A percentile compares a stretch with the other conserved stretches of the same genome.
These are phyloP conservation scores for Starmera dryadoides DNA, from an alignment of 805 yeast species.

Conservation along the genomic window DNA sequence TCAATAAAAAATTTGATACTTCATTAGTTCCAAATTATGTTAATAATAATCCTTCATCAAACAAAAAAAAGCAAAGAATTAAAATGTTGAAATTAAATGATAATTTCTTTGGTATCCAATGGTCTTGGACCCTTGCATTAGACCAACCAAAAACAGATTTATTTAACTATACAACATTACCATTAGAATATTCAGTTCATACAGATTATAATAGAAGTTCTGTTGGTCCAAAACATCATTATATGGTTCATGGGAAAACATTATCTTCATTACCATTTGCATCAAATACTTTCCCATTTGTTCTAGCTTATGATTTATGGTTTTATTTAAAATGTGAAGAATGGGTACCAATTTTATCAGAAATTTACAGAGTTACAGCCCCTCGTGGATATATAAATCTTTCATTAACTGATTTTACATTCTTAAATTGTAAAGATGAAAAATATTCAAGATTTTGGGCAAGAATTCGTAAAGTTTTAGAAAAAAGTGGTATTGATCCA, in stretches of 20 bases:
- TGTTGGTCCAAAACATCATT: conserved; percentile 18
- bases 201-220: conserved; percentile 4
- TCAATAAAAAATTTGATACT: conserved; percentile 5
- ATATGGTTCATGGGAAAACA: conserved; percentile 13
- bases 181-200: conserved; percentile 4
- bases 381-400: conserved; percentile 13
- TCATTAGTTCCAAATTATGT: conserved; percentile 13
- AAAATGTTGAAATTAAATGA: conserved; percentile 10
- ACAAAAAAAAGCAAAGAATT: conserved; percentile 4
- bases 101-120: conserved; percentile 10
- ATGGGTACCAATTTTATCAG: conserved; percentile 16
- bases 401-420: conserved; percentile 14
- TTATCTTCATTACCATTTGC: conserved; percentile 14
- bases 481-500: conserved; percentile 16
- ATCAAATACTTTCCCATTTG: conserved; percentile 11
- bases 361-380: conserved; percentile 10
- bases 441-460: conserved; percentile 8
- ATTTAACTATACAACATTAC: conserved; percentile 12
- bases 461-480: conserved; percentile 6
- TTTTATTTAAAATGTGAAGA: conserved; percentile 12
- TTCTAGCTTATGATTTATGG: conserved; percentile 14
- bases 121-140: conserved; percentile 20
- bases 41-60: conserved; percentile 11
- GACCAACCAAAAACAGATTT: conserved; percentile 15
- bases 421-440: conserved; percentile 12